phyloP scores from a whole-genome alignment of 495 filamentous ascomycete genomes.

The Platismatia glauca region DNA sequence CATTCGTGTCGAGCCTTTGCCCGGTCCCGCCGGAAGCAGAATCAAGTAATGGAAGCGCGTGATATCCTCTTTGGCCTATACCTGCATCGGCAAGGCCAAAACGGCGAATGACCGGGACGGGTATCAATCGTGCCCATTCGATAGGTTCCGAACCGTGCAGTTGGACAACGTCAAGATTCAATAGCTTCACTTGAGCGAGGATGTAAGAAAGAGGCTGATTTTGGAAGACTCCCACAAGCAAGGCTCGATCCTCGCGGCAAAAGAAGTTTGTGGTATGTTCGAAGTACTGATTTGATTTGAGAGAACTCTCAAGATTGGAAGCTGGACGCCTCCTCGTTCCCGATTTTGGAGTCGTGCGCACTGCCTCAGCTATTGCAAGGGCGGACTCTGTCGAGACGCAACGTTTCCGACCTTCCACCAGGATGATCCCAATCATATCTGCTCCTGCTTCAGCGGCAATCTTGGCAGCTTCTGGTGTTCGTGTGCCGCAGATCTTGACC shows the following conservation, averaged over 20 bases:
- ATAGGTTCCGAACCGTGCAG: conserved; percentile 86
- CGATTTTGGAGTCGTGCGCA: conserved; percentile 51
- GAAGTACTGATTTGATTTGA: conserved; percentile 48
- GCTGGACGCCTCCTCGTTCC: conserved; percentile 24
- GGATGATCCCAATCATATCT: conserved; percentile 86
- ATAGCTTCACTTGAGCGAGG: conserved; percentile 59
- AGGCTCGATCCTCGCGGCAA: conserved; percentile 50
- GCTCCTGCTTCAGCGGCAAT: conserved; percentile 80
- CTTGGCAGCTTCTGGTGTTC: conserved; percentile 68
- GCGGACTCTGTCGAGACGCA: conserved; percentile 69
- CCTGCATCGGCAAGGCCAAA: conserved; percentile 66
- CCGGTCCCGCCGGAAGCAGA: conserved; percentile 78
- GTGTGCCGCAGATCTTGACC: conserved; percentile 96
- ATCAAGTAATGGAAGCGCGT: conserved; percentile 74
- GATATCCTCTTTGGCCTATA: conserved; percentile 67
- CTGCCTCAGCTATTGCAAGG: conserved; percentile 64
- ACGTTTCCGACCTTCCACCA: conserved; percentile 72
- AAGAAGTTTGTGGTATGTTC: conserved; percentile 47
- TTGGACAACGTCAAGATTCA: conserved; percentile 85
- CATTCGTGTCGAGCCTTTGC: conserved; percentile 56
- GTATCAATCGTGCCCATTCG: conserved; percentile 80
- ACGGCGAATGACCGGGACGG: conserved; percentile 78
- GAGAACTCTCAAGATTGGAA: conserved; percentile 22
- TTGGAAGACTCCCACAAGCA: conserved; percentile 90
- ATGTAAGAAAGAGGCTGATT: conserved; percentile 80